Conservation (phyloP, 2,329 filamentous ascomycete genomes). For the Fusarium phyllophilum region DNA sequence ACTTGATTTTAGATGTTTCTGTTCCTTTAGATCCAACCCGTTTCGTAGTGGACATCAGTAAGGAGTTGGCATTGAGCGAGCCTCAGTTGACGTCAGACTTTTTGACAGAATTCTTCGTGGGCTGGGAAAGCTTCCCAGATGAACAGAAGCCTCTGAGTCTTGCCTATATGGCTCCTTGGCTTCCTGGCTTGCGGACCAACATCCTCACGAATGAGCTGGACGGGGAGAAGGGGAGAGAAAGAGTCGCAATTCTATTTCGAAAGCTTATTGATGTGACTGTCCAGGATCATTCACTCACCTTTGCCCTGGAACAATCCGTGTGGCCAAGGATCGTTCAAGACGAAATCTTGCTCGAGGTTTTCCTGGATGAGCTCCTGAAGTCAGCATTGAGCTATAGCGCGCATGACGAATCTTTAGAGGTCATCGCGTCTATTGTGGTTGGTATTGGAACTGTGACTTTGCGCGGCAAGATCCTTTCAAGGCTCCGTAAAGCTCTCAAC, state of each 20-base stretch:
- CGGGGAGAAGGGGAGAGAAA: conserved; percentile 73
- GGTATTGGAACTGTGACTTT: conserved; percentile 73
- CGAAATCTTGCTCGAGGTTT: conserved; percentile 72
- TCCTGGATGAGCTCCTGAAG: conserved; percentile 74
- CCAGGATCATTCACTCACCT: conserved; percentile 67
- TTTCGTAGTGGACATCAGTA: conserved; percentile 74
- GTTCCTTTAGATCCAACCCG: conserved; percentile 71
- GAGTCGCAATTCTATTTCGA: conserved; percentile 70
- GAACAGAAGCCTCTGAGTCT: conserved; percentile 74
- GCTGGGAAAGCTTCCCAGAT: conserved; percentile 75
- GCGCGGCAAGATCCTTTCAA: conserved; percentile 71
- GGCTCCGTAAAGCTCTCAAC: conserved; percentile 73
- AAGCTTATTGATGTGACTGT: conserved; percentile 74
- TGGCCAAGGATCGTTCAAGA: conserved; percentile 74
- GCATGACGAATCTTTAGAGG: conserved; percentile 68
- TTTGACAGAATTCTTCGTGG: conserved; percentile 77
- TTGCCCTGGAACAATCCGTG: conserved; percentile 71
- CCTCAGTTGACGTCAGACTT: conserved; percentile 76
- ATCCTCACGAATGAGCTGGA: conserved; percentile 69
- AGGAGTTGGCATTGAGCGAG: conserved; percentile 69
- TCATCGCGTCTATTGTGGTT: conserved; percentile 69
- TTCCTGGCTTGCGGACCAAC: conserved; percentile 68
- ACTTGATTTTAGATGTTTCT: conserved; percentile 61
- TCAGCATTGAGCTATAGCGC: conserved; percentile 66
- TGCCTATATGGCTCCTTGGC: conserved; percentile 77